phyloP scores from a whole-genome alignment of 768 basidiomycete genomes.

The Mycena haematopus region DNA sequence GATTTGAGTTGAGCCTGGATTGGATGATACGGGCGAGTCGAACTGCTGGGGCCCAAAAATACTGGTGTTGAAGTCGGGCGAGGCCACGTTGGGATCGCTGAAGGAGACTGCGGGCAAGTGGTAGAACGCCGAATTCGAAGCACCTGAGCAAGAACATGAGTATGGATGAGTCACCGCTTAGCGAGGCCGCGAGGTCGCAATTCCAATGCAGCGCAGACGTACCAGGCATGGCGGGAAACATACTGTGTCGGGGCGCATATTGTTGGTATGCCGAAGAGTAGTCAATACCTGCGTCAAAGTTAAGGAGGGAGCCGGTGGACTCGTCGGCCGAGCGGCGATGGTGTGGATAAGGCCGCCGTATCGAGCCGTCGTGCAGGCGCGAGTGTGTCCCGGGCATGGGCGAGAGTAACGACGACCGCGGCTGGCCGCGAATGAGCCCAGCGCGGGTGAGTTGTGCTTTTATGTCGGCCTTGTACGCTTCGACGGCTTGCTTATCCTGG shows the following conservation, averaged over 20 bases:
- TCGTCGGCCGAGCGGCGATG: constrained; percentile 42
- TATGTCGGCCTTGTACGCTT: constrained; percentile 83
- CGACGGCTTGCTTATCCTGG: constrained; percentile 84
- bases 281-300: constrained; percentile 29
- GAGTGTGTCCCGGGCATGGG: constrained; percentile 20
- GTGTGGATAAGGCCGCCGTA: constrained; percentile 36
- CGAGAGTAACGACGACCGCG: constrained; percentile 61
- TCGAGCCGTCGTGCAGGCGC: constrained; percentile 23
- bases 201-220: constrained; percentile 27
- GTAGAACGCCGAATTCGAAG: constrained; percentile 46
- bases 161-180: constrained; percentile 29
- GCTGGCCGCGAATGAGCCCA: constrained; percentile 84
- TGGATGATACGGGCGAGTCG: constrained; percentile 31
- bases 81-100: constrained; percentile 39
- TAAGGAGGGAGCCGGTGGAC: constrained; percentile 22
- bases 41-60: constrained; percentile 11
- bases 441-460: constrained; percentile 80
- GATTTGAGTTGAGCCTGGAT: constrained; percentile 33
- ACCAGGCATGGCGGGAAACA: constrained; percentile 55
- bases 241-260: constrained; percentile 33
- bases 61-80: constrained; percentile 32
- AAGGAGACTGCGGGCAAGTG: constrained; percentile 43
- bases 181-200: constrained; percentile 18
- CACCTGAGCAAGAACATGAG: constrained; percentile 37
- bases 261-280: constrained; percentile 27